Evolutionary conservation across 768 basidiomycete species (phyloP).

Genomic region (Naganishia randhawae): DNA sequence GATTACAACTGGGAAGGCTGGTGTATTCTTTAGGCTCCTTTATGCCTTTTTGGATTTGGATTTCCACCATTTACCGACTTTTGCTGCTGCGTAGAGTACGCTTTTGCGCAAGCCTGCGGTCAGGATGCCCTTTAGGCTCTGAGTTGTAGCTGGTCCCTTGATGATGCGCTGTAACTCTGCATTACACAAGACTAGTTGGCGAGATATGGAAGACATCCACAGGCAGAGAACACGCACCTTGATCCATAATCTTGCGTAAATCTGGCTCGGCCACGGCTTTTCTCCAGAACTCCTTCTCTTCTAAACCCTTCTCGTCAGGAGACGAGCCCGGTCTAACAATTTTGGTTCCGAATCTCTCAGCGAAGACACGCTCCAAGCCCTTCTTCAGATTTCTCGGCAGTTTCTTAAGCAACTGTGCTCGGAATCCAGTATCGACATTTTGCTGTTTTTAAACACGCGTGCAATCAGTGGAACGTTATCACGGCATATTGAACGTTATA

Average conservation of each 20-base stretch:
- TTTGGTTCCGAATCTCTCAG: conserved; percentile 13
- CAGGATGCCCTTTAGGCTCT: conserved; percentile 78
- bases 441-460: conserved; percentile 54
- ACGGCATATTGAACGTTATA: no score
- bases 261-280: conserved; percentile 57
- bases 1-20: neutral
- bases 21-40: neutral
- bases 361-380: conserved; percentile 28
- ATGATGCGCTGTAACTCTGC: conserved; percentile 58
- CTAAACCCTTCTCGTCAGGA: conserved; percentile 25
- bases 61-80: conserved; percentile 79
- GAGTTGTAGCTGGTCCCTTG: conserved; percentile 73
- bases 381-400: conserved; percentile 66
- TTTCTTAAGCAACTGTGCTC: conserved; percentile 71
- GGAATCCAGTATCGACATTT: conserved; percentile 65
- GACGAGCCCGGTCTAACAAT: conserved; percentile 14
- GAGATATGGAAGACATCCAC: neutral
- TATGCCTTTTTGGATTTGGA: conserved; percentile 20
- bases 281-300: conserved; percentile 70
- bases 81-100: conserved; percentile 66
- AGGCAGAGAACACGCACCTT: conserved; percentile 32
- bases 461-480: neutral
- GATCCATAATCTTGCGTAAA: conserved; percentile 57
- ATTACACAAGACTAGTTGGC: neutral
- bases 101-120: conserved; percentile 79